Conservation (phyloP, 1,139 yeast species). For the Zygoascus hellenicus region DNA sequence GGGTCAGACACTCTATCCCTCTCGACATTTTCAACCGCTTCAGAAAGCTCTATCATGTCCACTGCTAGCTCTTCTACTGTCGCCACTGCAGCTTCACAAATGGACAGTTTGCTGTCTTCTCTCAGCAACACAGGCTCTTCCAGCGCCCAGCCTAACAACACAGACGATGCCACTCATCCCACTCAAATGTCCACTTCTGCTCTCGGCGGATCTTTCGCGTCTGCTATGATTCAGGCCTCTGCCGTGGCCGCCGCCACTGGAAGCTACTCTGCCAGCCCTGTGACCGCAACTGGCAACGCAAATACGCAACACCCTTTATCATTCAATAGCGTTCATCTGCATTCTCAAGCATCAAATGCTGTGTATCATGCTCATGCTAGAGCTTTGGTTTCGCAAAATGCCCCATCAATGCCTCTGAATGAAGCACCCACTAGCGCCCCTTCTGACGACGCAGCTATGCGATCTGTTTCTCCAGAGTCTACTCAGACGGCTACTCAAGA, state of each 20-base stretch:
- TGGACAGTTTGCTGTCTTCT: neutral
- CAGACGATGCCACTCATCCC: conserved; percentile 8
- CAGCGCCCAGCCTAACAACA: neutral
- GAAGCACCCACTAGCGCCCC: neutral
- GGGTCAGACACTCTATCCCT: neutral
- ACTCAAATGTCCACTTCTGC: conserved; percentile 18
- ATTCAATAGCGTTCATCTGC: conserved; percentile 18
- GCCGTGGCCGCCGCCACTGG: conserved; percentile 14
- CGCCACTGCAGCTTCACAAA: neutral
- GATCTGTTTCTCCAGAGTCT: conserved; percentile 17
- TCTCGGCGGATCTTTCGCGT: conserved; percentile 20
- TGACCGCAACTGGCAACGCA: conserved; percentile 2
- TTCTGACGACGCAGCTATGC: conserved; percentile 10
- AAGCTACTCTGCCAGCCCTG: neutral
- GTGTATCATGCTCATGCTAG: conserved; percentile 19
- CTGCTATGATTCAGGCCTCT: conserved; percentile 18
- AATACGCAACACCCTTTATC: conserved; percentile 11
- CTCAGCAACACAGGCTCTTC: neutral
- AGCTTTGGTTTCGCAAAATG: conserved; percentile 4
- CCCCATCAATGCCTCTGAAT: too few relatives aligned
- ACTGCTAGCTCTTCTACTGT: conserved; percentile 5
- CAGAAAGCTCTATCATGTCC: neutral
- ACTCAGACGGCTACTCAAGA: neutral
- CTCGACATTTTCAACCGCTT: conserved; percentile 1
- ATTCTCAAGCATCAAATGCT: conserved; percentile 25